Percentiles rank a stretch among this genome's conserved stretches.
Evolutionary conservation across 1,139 yeast species (phyloP).

Genomic region (Taphrina flavorubra): DNA sequence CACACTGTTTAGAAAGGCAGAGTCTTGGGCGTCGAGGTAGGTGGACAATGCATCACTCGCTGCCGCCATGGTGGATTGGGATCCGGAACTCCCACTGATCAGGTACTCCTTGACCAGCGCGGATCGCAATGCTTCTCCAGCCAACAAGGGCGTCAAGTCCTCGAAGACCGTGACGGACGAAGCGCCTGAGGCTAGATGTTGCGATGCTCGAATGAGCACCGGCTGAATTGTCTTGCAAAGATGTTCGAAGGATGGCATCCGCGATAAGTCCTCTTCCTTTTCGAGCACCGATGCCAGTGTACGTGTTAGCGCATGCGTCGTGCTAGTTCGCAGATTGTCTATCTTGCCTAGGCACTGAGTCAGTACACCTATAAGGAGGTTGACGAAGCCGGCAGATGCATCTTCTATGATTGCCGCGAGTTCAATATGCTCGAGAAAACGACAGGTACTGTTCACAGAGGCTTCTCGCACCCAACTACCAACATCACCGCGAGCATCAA

Average conservation of each 20-base stretch:
- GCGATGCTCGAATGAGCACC: background rate
- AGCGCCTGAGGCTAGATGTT: slow-evolving; percentile 1
- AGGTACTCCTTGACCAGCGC: slow-evolving; percentile 18
- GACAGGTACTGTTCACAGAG: slow-evolving; percentile 55
- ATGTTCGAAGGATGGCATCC: background rate
- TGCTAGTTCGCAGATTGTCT: slow-evolving; percentile 22
- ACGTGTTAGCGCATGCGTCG: background rate
- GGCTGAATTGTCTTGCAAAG: background rate
- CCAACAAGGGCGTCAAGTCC: slow-evolving; percentile 11
- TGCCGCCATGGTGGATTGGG: slow-evolving; percentile 18
- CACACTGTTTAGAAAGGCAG: background rate
- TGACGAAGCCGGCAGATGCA: slow-evolving; percentile 6
- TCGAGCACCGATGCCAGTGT: background rate
- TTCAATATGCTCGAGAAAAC: slow-evolving; percentile 48
- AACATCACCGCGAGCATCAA: slow-evolving; percentile 54
- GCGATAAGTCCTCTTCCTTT: background rate
- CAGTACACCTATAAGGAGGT: slow-evolving; percentile 6
- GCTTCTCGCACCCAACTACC: slow-evolving; percentile 73
- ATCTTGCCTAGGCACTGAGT: slow-evolving; percentile 40
- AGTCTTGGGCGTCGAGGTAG: slow-evolving; percentile 3
- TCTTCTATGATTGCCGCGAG: slow-evolving; percentile 45
- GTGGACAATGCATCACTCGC: slow-evolving; percentile 5
- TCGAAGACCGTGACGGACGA: slow-evolving; percentile 5
- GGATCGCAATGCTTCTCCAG: background rate
- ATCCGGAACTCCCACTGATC: slow-evolving; percentile 23